phyloP scores from a whole-genome alignment of 495 filamentous ascomycete genomes.

The Amniculicola lignicola region DNA sequence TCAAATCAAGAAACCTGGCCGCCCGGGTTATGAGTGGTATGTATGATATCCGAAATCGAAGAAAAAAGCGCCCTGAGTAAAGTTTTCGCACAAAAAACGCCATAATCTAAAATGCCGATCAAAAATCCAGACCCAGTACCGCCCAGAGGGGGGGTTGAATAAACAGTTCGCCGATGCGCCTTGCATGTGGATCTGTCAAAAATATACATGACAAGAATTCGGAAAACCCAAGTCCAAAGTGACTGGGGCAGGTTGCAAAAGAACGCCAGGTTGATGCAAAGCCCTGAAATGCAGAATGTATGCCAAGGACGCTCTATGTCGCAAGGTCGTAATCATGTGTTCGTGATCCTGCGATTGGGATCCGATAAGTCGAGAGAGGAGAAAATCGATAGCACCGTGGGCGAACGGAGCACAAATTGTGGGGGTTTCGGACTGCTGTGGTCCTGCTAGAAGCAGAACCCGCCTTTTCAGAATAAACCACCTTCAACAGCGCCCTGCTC shows the following conservation, averaged over 20 bases:
- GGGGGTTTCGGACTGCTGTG: no score
- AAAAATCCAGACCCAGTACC: neutral
- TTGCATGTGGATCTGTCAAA: slow-evolving; percentile 7
- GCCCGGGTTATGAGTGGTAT: no score
- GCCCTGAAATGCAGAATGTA: slow-evolving; percentile 24
- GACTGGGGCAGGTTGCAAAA: no score
- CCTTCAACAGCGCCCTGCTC: slow-evolving; percentile 32
- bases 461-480: slow-evolving; percentile 31
- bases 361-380: neutral
- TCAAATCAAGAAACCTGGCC: neutral
- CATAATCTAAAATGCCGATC: neutral
- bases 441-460: no score
- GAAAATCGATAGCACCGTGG: no score
- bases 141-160: neutral
- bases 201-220: neutral
- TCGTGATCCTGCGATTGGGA: neutral
- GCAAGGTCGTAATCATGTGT: slow-evolving; percentile 22
- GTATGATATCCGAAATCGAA: no score
- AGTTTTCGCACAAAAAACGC: neutral
- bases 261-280: no score
- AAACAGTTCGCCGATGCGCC: slow-evolving; percentile 14
- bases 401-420: no score
- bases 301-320: neutral
- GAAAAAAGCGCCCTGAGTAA: neutral
- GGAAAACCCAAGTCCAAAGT: slow-evolving; percentile 15